These are phyloP conservation scores for Solanum pennellii DNA, from an alignment of 257 asterid species.

Conservation along the genomic window DNA sequence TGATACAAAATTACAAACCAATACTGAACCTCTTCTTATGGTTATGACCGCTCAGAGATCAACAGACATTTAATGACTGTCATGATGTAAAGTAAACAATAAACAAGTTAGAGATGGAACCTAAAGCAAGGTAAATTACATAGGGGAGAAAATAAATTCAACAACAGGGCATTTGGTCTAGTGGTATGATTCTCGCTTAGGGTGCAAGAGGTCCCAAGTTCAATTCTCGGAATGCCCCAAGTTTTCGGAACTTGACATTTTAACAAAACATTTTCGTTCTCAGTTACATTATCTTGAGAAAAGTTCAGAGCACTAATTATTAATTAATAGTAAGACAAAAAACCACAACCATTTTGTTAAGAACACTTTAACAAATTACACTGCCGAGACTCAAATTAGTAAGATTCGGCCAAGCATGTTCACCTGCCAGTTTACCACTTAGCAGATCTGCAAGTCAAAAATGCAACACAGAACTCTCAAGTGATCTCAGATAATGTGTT, in stretches of 20 bases:
- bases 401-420: background rate
- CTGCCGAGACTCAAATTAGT: background rate
- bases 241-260: background rate
- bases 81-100: background rate
- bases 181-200: conserved; percentile 80
- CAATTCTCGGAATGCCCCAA: conserved; percentile 84
- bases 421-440: background rate
- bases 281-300: background rate
- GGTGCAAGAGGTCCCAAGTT: conserved; percentile 93
- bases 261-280: background rate
- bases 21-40: too few relatives aligned
- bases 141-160: background rate
- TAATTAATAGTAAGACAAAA: background rate
- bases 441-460: background rate
- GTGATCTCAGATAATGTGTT: background rate
- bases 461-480: background rate
- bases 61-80: background rate
- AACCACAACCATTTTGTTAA: background rate
- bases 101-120: background rate
- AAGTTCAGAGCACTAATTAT: background rate
- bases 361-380: background rate
- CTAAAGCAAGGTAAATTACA: background rate
- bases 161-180: conserved; percentile 58
- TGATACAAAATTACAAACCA: too few relatives aligned
- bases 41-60: background rate